These are phyloP conservation scores for Nemania serpens DNA, from an alignment of 2,329 filamentous ascomycete species.

Conservation along the genomic window DNA sequence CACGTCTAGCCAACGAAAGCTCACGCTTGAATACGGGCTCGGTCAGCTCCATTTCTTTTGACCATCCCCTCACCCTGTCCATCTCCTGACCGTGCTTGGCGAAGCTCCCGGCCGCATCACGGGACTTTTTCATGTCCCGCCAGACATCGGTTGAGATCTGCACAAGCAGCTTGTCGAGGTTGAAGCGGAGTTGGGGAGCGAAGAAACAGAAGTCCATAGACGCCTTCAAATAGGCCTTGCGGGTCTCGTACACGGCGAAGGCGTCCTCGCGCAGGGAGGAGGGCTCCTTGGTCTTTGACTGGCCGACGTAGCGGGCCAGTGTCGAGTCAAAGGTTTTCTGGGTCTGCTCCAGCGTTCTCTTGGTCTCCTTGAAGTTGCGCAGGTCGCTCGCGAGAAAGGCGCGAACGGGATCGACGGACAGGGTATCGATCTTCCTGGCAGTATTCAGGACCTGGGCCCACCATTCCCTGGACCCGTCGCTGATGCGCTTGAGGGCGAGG, in stretches of 20 bases:
- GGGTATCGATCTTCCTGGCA: slow-evolving; percentile 76
- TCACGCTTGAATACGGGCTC: slow-evolving; percentile 84
- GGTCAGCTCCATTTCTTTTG: slow-evolving; percentile 89
- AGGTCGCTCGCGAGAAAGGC: slow-evolving; percentile 79
- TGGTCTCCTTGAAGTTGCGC: slow-evolving; percentile 82
- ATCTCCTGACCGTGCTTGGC: slow-evolving; percentile 77
- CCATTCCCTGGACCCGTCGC: slow-evolving; percentile 85
- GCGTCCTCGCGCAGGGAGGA: slow-evolving; percentile 92
- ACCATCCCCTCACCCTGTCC: slow-evolving; percentile 90
- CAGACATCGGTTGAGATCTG: slow-evolving; percentile 84
- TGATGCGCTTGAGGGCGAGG: slow-evolving; percentile 81
- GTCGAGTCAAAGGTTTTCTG: slow-evolving; percentile 86
- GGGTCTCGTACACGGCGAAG: slow-evolving; percentile 90
- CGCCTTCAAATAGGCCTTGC: slow-evolving; percentile 87
- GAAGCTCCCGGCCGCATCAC: slow-evolving; percentile 69
- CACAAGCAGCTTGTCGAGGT: slow-evolving; percentile 85
- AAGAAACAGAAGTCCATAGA: slow-evolving; percentile 92
- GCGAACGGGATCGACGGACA: slow-evolving; percentile 81
- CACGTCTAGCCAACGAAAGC: slow-evolving; percentile 75
- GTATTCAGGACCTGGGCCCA: slow-evolving; percentile 77
- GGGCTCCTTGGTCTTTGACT: slow-evolving; percentile 92
- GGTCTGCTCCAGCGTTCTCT: slow-evolving; percentile 73
- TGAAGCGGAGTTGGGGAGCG: slow-evolving; percentile 81
- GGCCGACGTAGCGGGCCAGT: slow-evolving; percentile 78
- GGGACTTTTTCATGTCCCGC: slow-evolving; percentile 77